Evolutionary conservation across 1,139 yeast species (phyloP).

Genomic region (Candida tropicalis): DNA sequence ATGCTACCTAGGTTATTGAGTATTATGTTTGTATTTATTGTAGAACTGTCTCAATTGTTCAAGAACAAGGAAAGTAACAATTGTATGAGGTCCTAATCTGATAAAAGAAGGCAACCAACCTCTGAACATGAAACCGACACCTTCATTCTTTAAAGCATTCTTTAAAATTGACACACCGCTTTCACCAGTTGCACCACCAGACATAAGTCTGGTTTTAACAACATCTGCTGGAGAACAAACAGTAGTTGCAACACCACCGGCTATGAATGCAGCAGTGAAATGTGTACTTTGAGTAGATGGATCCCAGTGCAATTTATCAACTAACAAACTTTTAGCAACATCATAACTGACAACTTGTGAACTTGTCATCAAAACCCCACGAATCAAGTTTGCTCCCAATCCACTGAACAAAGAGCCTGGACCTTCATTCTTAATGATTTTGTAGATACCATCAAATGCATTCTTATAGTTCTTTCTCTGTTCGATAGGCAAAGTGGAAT

Average conservation of each 20-base stretch:
- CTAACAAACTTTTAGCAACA: conserved; percentile 65
- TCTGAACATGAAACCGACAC: conserved; percentile 77
- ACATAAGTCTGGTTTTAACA: conserved; percentile 83
- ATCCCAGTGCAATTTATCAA: conserved; percentile 52
- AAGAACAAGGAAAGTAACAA: conserved; percentile 77
- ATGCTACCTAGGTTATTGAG: not conserved
- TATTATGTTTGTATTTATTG: conserved; percentile 6
- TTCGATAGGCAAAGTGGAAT: conserved; percentile 64
- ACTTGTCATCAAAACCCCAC: conserved; percentile 89
- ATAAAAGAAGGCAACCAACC: conserved; percentile 92
- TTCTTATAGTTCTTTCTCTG: conserved; percentile 75
- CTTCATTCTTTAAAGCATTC: conserved; percentile 67
- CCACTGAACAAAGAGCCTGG: conserved; percentile 69
- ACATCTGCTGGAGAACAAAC: conserved; percentile 94
- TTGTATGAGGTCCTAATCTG: conserved; percentile 87
- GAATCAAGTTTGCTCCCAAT: conserved; percentile 70
- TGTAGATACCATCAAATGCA: conserved; percentile 73
- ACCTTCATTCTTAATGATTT: conserved; percentile 67
- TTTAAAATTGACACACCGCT: conserved; percentile 55
- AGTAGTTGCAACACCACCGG: conserved; percentile 87
- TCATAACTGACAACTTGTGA: conserved; percentile 91
- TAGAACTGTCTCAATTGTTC: conserved; percentile 69
- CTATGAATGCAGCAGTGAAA: conserved; percentile 73
- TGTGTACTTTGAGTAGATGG: conserved; percentile 71
- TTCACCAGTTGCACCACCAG: conserved; percentile 26